Evolutionary conservation across 2,329 filamentous ascomycete species (phyloP).

Genomic region (Monosporascus ibericus): DNA sequence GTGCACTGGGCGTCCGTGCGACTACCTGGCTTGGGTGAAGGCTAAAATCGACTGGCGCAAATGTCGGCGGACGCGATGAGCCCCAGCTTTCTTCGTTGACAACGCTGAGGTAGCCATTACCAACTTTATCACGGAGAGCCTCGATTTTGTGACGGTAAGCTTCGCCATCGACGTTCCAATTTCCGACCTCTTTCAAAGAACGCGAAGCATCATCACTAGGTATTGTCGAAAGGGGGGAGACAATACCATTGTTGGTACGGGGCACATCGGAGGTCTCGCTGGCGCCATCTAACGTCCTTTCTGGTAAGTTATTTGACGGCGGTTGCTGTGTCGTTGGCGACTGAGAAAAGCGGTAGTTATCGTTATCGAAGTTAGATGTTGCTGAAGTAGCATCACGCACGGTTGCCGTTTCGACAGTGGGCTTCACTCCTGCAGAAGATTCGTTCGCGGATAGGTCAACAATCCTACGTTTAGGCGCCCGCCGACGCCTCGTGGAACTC

Average conservation of each 20-base stretch:
- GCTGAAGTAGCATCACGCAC: conserved; percentile 15
- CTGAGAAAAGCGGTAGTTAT: conserved; percentile 41
- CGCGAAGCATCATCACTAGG: conserved; percentile 25
- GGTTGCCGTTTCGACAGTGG: conserved; percentile 13
- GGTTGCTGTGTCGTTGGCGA: conserved; percentile 27
- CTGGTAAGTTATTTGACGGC: conserved; percentile 20
- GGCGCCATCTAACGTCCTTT: conserved; percentile 25
- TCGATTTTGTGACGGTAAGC: conserved; percentile 86
- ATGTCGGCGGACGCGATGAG: conserved; percentile 31
- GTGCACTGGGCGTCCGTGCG: conserved; percentile 32
- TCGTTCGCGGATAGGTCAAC: conserved; percentile 57
- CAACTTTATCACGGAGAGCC: conserved; percentile 75
- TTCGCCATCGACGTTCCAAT: conserved; percentile 66
- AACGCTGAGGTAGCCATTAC: conserved; percentile 80
- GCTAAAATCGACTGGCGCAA: conserved; percentile 32
- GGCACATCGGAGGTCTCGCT: conserved; percentile 27
- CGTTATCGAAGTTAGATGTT: conserved; percentile 13
- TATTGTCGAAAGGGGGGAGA: conserved; percentile 28
- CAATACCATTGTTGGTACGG: conserved; percentile 31
- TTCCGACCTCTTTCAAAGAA: conserved; percentile 38
- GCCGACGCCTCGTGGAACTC: conserved; percentile 53
- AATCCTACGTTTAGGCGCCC: conserved; percentile 56
- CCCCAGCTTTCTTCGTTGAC: conserved; percentile 73
- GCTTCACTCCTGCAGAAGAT: conserved; percentile 10
- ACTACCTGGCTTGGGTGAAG: conserved; percentile 30